Percentiles rank a stretch among this genome's conserved stretches.
Conservation (phyloP, 2,329 filamentous ascomycete genomes). For the Alternaria alternata region DNA sequence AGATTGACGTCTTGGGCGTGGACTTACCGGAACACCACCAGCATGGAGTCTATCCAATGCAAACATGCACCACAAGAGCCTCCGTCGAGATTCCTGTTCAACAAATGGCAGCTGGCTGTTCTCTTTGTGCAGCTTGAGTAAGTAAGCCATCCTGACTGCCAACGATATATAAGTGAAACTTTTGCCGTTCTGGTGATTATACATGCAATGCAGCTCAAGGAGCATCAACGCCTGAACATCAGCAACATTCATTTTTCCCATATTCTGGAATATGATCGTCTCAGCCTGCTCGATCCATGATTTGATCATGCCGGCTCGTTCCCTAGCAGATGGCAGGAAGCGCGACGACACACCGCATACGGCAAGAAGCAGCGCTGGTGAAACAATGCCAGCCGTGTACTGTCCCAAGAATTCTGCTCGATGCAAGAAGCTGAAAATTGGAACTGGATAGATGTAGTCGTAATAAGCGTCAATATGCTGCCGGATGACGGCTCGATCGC, state of each 20-base stretch:
- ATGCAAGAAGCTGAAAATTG: slow-evolving; percentile 16
- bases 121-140: slow-evolving; percentile 17
- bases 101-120: slow-evolving; percentile 1
- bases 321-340: not conserved
- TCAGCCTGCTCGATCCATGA: slow-evolving; percentile 16
- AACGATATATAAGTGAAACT: slow-evolving; percentile 1
- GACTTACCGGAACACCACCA: slow-evolving; percentile 8
- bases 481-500: slow-evolving; percentile 2
- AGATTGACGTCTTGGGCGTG: not conserved
- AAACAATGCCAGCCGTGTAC: not conserved
- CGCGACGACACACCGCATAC: slow-evolving; percentile 14
- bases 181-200: slow-evolving; percentile 13
- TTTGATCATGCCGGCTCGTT: not conserved
- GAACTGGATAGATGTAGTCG: slow-evolving; percentile 17
- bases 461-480: slow-evolving; percentile 19
- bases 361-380: slow-evolving; percentile 11
- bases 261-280: slow-evolving; percentile 7
- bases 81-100: slow-evolving; percentile 14
- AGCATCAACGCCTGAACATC: slow-evolving; percentile 11
- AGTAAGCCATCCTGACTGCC: slow-evolving; percentile 9
- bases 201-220: not conserved
- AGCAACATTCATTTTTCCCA: slow-evolving; percentile 4
- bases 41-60: slow-evolving; percentile 6
- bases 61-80: slow-evolving; percentile 19
- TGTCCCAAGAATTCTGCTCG: slow-evolving; percentile 14